Evolutionary conservation across 345 rosid genomes (phyloP).

Genomic region (Atalantia buxifolia): DNA sequence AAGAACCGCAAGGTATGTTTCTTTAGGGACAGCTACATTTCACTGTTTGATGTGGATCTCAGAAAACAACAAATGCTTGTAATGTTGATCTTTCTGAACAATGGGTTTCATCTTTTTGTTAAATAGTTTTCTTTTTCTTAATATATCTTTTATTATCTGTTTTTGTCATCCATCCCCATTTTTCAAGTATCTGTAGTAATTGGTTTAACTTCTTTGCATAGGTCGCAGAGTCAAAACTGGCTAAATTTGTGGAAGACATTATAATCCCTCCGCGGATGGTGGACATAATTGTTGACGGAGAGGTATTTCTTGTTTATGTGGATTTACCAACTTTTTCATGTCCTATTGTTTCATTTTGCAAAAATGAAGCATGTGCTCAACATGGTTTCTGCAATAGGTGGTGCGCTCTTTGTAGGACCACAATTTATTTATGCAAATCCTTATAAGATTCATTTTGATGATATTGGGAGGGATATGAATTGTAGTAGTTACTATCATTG

Average conservation of each 20-base stretch:
- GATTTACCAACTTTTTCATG: background rate
- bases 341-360: constrained; percentile 5
- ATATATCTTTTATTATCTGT: background rate
- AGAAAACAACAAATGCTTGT: background rate
- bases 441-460: background rate
- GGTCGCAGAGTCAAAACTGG: constrained; percentile 97
- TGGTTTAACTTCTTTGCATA: constrained; percentile 26
- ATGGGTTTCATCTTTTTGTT: background rate
- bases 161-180: background rate
- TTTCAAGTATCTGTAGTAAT: constrained; percentile 11
- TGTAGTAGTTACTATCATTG: background rate
- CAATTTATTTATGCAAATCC: background rate
- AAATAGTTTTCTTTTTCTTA: background rate
- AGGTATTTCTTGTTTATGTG: constrained; percentile 54
- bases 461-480: background rate
- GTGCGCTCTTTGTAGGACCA: background rate
- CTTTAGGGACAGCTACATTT: background rate
- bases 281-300: constrained; percentile 94
- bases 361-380: background rate
- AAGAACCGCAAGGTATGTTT: constrained; percentile 91
- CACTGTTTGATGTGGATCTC: background rate
- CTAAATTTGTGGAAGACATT: constrained; percentile 95
- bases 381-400: background rate
- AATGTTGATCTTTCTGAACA: background rate
- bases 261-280: constrained; percentile 97